Conservation (phyloP, 139 green algal genomes). For the Asterochloris sp. region DNA sequence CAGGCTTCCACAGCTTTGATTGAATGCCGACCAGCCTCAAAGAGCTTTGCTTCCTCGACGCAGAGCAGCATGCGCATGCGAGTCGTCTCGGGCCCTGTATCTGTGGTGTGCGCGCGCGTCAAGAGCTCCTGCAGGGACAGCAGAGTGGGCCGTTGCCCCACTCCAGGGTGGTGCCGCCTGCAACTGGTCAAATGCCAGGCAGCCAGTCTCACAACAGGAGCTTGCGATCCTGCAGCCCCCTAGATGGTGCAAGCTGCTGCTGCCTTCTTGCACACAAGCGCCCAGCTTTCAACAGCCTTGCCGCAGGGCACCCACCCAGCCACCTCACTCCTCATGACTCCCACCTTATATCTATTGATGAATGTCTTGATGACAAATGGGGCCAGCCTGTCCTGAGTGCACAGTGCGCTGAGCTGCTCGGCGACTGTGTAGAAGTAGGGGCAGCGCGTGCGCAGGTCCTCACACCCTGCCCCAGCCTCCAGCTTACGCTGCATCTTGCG, state of each 20-base stretch:
- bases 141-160: neutral
- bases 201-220: neutral
- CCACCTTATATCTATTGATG: constrained; percentile 37
- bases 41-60: constrained; percentile 36
- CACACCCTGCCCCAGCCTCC: constrained; percentile 42
- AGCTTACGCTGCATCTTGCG: constrained; percentile 53
- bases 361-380: constrained; percentile 40
- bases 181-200: neutral
- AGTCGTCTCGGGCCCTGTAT: constrained; percentile 31
- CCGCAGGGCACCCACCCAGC: neutral
- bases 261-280: too few species aligned
- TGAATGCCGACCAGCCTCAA: constrained; percentile 10
- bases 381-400: constrained; percentile 24
- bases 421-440: constrained; percentile 52
- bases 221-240: neutral
- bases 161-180: neutral
- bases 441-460: constrained; percentile 49
- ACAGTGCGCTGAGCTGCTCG: constrained; percentile 27
- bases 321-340: neutral
- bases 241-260: too few species aligned
- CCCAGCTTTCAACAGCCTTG: neutral
- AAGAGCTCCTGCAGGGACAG: constrained; percentile 37
- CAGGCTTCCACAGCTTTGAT: constrained; percentile 12
- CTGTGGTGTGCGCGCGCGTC: constrained; percentile 31
- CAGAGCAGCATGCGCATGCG: constrained; percentile 33